Percentiles rank a stretch among this genome's conserved stretches.
Conservation (phyloP, 257 asterid genomes). For the Knoxia roxburghii region DNA sequence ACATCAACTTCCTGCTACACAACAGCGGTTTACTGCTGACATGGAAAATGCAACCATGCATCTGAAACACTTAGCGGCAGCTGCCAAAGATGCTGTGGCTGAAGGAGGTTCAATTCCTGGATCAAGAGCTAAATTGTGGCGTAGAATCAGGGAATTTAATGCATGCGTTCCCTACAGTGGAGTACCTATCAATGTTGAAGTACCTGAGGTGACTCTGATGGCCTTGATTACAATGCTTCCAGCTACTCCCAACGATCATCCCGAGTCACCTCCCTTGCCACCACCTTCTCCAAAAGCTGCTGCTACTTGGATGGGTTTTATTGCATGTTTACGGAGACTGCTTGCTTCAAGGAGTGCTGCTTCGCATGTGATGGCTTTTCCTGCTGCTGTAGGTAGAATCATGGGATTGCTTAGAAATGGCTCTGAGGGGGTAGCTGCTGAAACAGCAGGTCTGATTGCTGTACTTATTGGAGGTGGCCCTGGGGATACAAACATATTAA, state of each 20-base stretch:
- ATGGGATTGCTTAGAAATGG: slow-evolving; percentile 98
- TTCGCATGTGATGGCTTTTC: slow-evolving; percentile 95
- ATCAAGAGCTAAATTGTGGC: slow-evolving; percentile 98
- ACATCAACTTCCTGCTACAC: slow-evolving; percentile 35
- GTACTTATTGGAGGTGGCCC: slow-evolving; percentile 98
- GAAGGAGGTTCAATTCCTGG: slow-evolving; percentile 99
- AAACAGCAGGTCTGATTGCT: slow-evolving; percentile 80
- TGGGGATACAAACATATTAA: slow-evolving; percentile 59
- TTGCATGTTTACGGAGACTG: slow-evolving; percentile 90
- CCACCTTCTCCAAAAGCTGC: slow-evolving; percentile 99
- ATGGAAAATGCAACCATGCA: slow-evolving; percentile 75
- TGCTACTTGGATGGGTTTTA: slow-evolving; percentile 91
- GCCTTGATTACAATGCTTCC: slow-evolving; percentile 97
- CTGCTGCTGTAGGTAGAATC: slow-evolving; percentile 95
- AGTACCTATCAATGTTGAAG: slow-evolving; percentile 80
- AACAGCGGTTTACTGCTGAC: slow-evolving; percentile 52
- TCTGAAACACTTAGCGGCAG: slow-evolving; percentile 92
- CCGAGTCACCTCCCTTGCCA: slow-evolving; percentile 92
- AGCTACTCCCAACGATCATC: slow-evolving; percentile 93
- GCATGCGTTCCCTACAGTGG: slow-evolving; percentile 89
- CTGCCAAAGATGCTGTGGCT: slow-evolving; percentile 96
- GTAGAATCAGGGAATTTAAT: slow-evolving; percentile 94
- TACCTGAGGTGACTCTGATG: slow-evolving; percentile 98
- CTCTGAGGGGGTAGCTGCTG: slow-evolving; percentile 93
- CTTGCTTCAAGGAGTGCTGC: slow-evolving; percentile 92